A percentile compares a stretch with the other conserved stretches of the same genome.
Evolutionary conservation across 2,329 filamentous ascomycete species (phyloP).

Genomic region (Kalaharituber pfeilii): DNA sequence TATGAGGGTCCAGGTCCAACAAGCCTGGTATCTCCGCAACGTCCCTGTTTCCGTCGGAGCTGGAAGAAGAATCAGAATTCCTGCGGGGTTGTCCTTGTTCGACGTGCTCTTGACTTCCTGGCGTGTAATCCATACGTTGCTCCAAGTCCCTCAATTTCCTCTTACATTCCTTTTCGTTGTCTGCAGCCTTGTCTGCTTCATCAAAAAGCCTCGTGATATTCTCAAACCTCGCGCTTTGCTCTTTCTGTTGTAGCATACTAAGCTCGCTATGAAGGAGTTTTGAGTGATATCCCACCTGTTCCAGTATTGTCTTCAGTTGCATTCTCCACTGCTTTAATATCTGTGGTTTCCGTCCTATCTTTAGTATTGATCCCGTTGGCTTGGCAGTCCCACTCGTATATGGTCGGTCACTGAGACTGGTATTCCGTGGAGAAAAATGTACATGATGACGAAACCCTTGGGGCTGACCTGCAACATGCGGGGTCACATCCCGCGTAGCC

Average conservation of each 20-base stretch:
- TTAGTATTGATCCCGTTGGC: not conserved
- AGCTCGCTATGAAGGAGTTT: not conserved
- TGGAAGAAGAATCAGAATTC: not conserved
- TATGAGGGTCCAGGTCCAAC: not conserved
- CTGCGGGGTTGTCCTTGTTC: too few relatives aligned
- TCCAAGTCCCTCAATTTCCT: not conserved
- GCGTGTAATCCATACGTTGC: not conserved
- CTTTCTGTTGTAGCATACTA: not conserved
- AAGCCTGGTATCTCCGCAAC: not conserved
- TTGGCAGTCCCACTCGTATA: not conserved
- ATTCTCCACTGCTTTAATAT: not conserved
- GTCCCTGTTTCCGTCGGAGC: too few relatives aligned
- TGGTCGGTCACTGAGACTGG: not conserved
- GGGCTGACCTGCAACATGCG: not conserved
- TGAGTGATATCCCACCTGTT: not conserved
- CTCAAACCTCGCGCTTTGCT: not conserved
- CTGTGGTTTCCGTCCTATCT: not conserved
- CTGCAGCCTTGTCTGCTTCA: not conserved
- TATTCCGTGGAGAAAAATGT: not conserved
- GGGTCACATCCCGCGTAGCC: not conserved
- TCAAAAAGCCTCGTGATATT: not conserved
- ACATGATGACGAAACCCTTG: not conserved
- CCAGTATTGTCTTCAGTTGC: not conserved
- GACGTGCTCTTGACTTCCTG: not conserved
- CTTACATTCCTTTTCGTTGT: not conserved